Percentiles rank a stretch among this genome's conserved stretches.
Conservation (phyloP, 257 asterid genomes). For the Galeopsis tetrahit region DNA sequence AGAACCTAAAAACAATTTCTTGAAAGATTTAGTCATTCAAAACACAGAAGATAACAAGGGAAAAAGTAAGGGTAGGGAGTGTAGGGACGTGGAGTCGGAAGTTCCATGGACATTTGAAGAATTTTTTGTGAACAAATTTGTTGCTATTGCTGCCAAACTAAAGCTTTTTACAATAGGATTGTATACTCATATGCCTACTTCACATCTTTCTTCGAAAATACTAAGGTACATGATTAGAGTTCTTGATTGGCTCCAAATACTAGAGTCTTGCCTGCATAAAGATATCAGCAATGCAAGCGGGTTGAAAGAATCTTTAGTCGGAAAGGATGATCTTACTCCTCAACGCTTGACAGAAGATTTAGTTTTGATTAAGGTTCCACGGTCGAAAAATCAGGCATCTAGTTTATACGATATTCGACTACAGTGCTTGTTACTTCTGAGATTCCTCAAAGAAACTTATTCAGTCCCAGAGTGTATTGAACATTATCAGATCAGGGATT, state of each 20-base stretch:
- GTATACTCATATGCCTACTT: slow-evolving; percentile 69
- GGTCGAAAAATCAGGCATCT: neutral
- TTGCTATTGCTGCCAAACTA: slow-evolving; percentile 18
- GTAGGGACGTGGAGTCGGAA: slow-evolving; percentile 38
- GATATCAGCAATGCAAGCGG: neutral
- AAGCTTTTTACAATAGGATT: slow-evolving; percentile 45
- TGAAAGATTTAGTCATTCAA: slow-evolving; percentile 43
- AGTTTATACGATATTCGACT: slow-evolving; percentile 9
- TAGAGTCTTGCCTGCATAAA: slow-evolving; percentile 9
- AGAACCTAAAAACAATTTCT: slow-evolving; percentile 24
- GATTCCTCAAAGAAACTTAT: slow-evolving; percentile 27
- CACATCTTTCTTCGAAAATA: slow-evolving; percentile 35
- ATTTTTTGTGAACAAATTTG: slow-evolving; percentile 44
- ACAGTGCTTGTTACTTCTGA: slow-evolving; percentile 46
- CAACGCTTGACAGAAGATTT: too few species aligned
- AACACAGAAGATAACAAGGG: slow-evolving; percentile 31
- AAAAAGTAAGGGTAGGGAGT: too few species aligned
- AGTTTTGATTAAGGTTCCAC: too few species aligned
- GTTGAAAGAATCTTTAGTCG: neutral
- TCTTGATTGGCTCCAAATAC: slow-evolving; percentile 23
- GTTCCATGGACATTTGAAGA: slow-evolving; percentile 53
- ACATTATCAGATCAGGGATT: slow-evolving; percentile 24
- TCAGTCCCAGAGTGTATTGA: slow-evolving; percentile 33
- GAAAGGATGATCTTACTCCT: neutral
- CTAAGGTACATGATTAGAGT: slow-evolving; percentile 43